phyloP scores from a whole-genome alignment of 257 asterid species.

The Anisodus tanguticus region DNA sequence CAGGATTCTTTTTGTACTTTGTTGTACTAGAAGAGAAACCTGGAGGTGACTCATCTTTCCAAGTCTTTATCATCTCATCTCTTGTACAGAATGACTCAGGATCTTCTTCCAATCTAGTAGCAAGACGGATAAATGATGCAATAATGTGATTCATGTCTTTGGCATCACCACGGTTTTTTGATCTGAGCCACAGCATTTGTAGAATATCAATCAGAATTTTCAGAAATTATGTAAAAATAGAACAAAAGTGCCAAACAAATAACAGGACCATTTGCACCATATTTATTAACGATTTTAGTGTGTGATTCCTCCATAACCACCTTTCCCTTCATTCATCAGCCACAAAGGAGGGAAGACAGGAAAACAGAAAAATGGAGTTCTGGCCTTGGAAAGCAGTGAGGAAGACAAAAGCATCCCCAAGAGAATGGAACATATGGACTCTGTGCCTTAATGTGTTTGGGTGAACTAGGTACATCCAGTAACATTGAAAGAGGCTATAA shows the following conservation, averaged over 20 bases:
- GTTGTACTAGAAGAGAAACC: conserved; percentile 75
- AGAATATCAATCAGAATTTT: conserved; percentile 23
- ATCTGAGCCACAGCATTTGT: conserved; percentile 50
- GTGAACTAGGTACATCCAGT: conserved; percentile 7
- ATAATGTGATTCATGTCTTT: conserved; percentile 69
- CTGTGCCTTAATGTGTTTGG: conserved; percentile 13
- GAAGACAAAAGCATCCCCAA: background rate
- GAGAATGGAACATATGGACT: conserved; percentile 6
- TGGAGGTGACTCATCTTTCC: conserved; percentile 80
- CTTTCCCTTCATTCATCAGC: background rate
- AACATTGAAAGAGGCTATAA: background rate
- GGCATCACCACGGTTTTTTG: conserved; percentile 65
- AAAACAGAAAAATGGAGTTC: conserved; percentile 17
- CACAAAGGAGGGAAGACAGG: background rate
- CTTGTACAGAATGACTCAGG: conserved; percentile 55
- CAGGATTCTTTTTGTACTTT: conserved; percentile 66
- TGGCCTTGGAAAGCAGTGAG: background rate
- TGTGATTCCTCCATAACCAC: background rate
- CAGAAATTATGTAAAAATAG: conserved; percentile 5
- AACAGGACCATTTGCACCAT: conserved; percentile 15
- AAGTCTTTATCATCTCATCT: conserved; percentile 61
- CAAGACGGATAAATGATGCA: conserved; percentile 75
- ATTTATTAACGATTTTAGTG: background rate
- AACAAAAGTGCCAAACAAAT: background rate
- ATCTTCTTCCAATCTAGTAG: conserved; percentile 77